Conservation (phyloP, 805 yeast species). For the Wickerhamiella australiensis region DNA sequence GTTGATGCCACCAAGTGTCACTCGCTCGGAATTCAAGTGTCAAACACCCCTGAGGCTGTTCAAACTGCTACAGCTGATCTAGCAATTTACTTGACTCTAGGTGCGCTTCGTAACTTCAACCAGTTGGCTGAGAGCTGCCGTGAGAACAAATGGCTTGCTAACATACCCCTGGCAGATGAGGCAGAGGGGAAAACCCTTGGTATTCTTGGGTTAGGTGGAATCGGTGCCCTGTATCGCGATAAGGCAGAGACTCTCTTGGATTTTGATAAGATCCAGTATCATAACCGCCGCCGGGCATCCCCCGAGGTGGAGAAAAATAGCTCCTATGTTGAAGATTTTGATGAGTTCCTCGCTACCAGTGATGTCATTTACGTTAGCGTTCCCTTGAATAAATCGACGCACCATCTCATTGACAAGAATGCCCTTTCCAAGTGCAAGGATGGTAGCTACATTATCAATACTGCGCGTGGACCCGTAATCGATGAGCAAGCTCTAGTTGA, state of each 20-base stretch:
- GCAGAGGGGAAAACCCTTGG: slow-evolving; percentile 44
- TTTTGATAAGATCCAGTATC: slow-evolving; percentile 39
- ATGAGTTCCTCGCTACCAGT: slow-evolving; percentile 35
- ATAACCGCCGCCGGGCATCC: slow-evolving; percentile 38
- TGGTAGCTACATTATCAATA: slow-evolving; percentile 44
- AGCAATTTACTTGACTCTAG: slow-evolving; percentile 39
- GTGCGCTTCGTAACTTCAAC: slow-evolving; percentile 40
- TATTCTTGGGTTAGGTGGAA: slow-evolving; percentile 52
- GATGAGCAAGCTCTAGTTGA: slow-evolving; percentile 41
- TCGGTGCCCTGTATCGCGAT: slow-evolving; percentile 45
- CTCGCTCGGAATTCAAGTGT: slow-evolving; percentile 34
- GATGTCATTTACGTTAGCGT: slow-evolving; percentile 41
- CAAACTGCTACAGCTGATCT: slow-evolving; percentile 49
- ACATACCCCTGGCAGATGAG: slow-evolving; percentile 36
- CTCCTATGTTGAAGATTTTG: slow-evolving; percentile 33
- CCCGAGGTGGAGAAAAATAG: slow-evolving; percentile 39
- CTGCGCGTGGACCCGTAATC: slow-evolving; percentile 50
- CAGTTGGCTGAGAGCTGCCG: slow-evolving; percentile 34
- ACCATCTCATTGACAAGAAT: slow-evolving; percentile 37
- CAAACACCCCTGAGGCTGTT: slow-evolving; percentile 44
- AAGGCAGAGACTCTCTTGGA: slow-evolving; percentile 38
- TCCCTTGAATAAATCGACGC: slow-evolving; percentile 43
- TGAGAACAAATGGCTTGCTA: slow-evolving; percentile 38
- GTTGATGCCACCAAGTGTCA: slow-evolving; percentile 35
- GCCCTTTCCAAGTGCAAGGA: slow-evolving; percentile 39